Evolutionary conservation across 768 basidiomycete species (phyloP), one percentile per base, ranked within the genome.

Genomic region (Trametes cingulata): DNA sequence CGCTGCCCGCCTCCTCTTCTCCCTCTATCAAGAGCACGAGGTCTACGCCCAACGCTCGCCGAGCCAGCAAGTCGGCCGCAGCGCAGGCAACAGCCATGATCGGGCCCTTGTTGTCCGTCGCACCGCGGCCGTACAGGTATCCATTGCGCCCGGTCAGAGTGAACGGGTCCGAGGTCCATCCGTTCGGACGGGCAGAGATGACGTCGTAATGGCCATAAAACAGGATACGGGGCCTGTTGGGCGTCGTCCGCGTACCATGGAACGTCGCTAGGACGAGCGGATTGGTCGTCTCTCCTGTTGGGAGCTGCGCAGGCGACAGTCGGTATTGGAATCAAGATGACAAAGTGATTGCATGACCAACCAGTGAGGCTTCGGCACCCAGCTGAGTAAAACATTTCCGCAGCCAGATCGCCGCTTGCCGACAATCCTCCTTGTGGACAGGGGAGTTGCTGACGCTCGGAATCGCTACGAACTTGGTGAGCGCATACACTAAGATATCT

Each of bases 181-280:
- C 84, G 6, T 83, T 77, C 10, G 77, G 73, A 0, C 85, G 85
- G 0, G 95, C 94, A 0, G 88, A 78, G 48, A 98, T 92, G n/a
- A 98, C 93, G 67, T 99, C 97, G 75, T 98, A 99, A 72, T 99
- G 97, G 2, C 95, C 96, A 65, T 98, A 99, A 73, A 96, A 95
- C 13, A 98, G 76, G 2, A 98, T 80, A 6, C 95, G 82, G 7
- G 85, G 90, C 60, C 20, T 60, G 65, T 25, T 76, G 72, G 14
- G 47, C 2, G 63, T 79, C 2, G 80, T 77, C 67, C 87, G 81
- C 17, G 83, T 81, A 3, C 93, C 91, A 36, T 80, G 78, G 72
- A 98, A 99, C 1, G 86, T 94, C 0, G 89, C 95, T 10, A 97
- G 79, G 0, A 98, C 95, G 9, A 98, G 78, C 0, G 97, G 96